Conservation (phyloP, 257 asterid species). For the Solanum gracilifrons region DNA sequence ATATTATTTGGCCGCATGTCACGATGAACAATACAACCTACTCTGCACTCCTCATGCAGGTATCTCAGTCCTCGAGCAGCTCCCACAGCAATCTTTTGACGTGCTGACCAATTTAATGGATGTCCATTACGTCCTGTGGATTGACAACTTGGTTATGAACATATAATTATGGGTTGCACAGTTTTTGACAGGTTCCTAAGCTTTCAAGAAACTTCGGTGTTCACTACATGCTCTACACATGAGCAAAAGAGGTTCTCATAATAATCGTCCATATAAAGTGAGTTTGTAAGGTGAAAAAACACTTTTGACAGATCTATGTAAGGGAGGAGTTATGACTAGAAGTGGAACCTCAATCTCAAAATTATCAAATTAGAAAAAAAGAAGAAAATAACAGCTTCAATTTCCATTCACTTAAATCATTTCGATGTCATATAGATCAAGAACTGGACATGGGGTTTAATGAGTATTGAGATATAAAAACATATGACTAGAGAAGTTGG, state of each 20-base stretch:
- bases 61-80: constrained; percentile 91
- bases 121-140: constrained; percentile 31
- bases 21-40: constrained; percentile 88
- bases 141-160: not conserved
- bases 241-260: not conserved
- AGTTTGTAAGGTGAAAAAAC: not conserved
- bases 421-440: not conserved
- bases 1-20: constrained; percentile 89
- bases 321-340: not conserved
- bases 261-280: not conserved
- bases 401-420: not conserved
- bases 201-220: not conserved
- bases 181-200: not conserved
- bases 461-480: not conserved
- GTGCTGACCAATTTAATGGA: constrained; percentile 61
- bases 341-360: not conserved
- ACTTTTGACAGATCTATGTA: not conserved
- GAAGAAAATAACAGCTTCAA: not conserved
- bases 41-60: constrained; percentile 95
- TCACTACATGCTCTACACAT: not conserved
- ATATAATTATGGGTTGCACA: not conserved
- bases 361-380: not conserved
- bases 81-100: constrained; percentile 67
- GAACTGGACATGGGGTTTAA: not conserved
- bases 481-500: not conserved